Percentiles rank a stretch among this genome's conserved stretches.
phyloP scores from a whole-genome alignment of 257 asterid genomes.

The Capsicum pubescens region DNA sequence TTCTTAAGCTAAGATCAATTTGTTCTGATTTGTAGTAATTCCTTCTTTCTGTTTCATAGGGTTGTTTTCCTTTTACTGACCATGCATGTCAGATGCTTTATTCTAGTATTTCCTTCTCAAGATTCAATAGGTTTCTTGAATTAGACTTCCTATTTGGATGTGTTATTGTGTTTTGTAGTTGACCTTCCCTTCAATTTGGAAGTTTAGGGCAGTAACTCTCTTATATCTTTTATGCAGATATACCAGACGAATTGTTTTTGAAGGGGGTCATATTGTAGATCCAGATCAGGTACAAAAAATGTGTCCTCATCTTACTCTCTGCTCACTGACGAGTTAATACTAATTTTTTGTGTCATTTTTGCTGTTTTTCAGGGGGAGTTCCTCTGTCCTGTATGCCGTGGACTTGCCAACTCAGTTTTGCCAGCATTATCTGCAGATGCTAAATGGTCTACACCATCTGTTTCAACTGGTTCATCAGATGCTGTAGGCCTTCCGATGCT shows the following conservation, averaged over 20 bases:
- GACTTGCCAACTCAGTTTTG: conserved; percentile 85
- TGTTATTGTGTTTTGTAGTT: not conserved
- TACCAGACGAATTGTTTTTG: conserved; percentile 78
- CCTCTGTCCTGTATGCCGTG: conserved; percentile 99
- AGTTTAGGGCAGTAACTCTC: conserved; percentile 9
- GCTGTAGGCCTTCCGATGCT: conserved; percentile 43
- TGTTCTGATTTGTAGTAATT: not conserved
- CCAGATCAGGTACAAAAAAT: conserved; percentile 79
- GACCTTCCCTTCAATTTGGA: not conserved
- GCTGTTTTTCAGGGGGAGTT: conserved; percentile 81
- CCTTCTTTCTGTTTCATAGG: not conserved
- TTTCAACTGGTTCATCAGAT: conserved; percentile 39
- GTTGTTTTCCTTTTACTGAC: conserved; percentile 3
- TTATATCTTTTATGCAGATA: conserved; percentile 50
- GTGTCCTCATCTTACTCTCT: conserved; percentile 13
- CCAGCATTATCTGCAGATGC: conserved; percentile 64
- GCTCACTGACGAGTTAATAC: conserved; percentile 28
- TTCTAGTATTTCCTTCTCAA: conserved; percentile 19
- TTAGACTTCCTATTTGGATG: conserved; percentile 6
- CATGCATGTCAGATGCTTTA: not conserved
- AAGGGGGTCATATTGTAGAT: conserved; percentile 97
- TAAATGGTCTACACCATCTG: conserved; percentile 42
- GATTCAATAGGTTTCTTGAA: conserved; percentile 1
- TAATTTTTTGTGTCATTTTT: conserved; percentile 34
- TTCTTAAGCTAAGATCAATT: not conserved